Evolutionary conservation across 1,284 basidiomycete species (phyloP), one percentile per base, ranked within the genome.

Genomic region (Rhodofomes roseus): DNA sequence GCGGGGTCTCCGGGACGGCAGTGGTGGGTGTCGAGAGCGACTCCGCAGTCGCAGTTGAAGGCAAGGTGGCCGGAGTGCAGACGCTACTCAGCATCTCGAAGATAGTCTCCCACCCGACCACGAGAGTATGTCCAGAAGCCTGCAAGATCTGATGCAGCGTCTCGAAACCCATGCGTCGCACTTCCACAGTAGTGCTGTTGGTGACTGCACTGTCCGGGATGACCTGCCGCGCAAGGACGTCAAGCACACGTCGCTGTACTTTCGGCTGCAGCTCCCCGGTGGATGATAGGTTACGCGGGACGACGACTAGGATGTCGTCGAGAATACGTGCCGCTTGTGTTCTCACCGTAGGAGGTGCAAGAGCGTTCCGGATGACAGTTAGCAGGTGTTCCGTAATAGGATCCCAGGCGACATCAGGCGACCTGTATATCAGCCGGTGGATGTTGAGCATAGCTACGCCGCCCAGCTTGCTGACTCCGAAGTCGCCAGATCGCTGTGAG

Each of bases 61-160:
- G 60, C 2, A 80, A 71, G 0, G 74, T 67, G 0, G 75, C 72
- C 1, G 86, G 82, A 61, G 81, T 79, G 74, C 93, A 94, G 34
- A 96, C 87, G 67, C 90, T 89, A 59, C 87, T 83, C 37, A 98
- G 79, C 83, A 97, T 94, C 62, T 89, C 85, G 71, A 98, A 98
- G 66, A 98, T 94, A 0, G 82, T 89, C 60, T 93, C 89, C 96
- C 96, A 99, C 0, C 96, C 96, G 11, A 90, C 84, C 7, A 93
- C 81, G 1, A 99, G 81, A 0, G 92, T 93, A 74, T 98, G 95
- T 0, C 93, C 96, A 0, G 93, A 93, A 0, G 89, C 86, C 72
- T 98, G 93, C 18, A 99, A 77, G 56, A 97, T 92, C 65, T 91
- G 86, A 66, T 95, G 92, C 20, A 99, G 75, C 0, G 92, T 93